Evolutionary conservation across 2,329 filamentous ascomycete genomes (phyloP).

Genomic region (Eutypa lata): DNA sequence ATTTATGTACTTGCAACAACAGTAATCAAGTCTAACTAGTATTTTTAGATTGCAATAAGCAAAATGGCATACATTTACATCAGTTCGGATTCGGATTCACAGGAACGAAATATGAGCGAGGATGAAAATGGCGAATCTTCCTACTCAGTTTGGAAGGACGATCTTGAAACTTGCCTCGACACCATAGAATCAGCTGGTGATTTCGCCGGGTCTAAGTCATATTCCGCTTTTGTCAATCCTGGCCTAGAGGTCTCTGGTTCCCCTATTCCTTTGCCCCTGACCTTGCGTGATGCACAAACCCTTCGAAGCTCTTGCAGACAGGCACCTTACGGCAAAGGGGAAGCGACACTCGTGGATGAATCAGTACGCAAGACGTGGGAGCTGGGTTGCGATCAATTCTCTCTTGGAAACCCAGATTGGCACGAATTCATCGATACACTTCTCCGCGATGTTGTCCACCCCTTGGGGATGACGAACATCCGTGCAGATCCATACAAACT

Average conservation of each 20-base stretch:
- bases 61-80: not conserved
- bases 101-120: not conserved
- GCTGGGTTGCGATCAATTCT: not conserved
- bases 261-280: not conserved
- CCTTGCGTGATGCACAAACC: not conserved
- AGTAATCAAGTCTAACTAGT: no score
- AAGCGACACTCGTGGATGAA: not conserved
- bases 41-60: not conserved
- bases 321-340: not conserved
- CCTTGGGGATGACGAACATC: not conserved
- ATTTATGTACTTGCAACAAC: no score
- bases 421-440: not conserved
- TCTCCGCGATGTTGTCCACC: not conserved
- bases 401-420: not conserved
- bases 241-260: not conserved
- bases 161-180: not conserved
- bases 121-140: not conserved
- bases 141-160: not conserved
- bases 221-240: not conserved
- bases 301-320: not conserved
- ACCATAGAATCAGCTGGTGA: not conserved
- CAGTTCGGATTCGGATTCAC: not conserved
- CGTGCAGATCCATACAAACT: conserved; percentile 33
- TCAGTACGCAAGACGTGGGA: not conserved
- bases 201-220: not conserved